phyloP scores from a whole-genome alignment of 768 basidiomycete genomes.

The Rhodotorula paludigena region DNA sequence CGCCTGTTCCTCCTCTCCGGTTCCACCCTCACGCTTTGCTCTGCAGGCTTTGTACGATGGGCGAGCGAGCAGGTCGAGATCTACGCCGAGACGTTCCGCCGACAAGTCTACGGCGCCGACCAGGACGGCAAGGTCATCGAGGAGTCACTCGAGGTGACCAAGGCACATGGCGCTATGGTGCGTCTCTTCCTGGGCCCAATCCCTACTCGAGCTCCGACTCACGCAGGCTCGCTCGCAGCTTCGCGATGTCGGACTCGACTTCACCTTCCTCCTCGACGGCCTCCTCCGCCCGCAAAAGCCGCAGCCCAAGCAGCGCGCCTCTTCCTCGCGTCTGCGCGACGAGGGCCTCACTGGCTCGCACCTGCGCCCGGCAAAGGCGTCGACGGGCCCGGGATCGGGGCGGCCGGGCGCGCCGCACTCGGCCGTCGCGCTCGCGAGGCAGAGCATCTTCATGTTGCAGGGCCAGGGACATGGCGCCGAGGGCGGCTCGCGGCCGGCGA shows the following conservation, averaged over 20 bases:
- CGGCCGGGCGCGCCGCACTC: background rate
- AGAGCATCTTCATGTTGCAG: constrained; percentile 24
- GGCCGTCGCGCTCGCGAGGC: constrained; percentile 30
- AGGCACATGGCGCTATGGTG: constrained; percentile 78
- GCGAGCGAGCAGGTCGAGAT: constrained; percentile 75
- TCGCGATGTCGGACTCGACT: constrained; percentile 89
- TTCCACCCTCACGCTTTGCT: background rate
- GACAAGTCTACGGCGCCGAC: constrained; percentile 81
- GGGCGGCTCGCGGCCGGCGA: background rate
- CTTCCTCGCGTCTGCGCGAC: constrained; percentile 16
- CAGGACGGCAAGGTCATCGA: constrained; percentile 56
- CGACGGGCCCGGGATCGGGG: background rate
- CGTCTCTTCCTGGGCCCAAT: background rate
- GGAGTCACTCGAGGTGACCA: constrained; percentile 71
- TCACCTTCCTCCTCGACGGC: constrained; percentile 76
- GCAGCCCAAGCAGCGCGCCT: background rate
- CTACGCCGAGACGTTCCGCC: constrained; percentile 77
- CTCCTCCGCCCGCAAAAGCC: constrained; percentile 26
- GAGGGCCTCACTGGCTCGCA: constrained; percentile 2
- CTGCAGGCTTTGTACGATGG: constrained; percentile 86
- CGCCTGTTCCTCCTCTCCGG: background rate
- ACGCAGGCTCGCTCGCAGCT: constrained; percentile 56
- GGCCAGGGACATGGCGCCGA: background rate
- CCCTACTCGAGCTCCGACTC: no score
- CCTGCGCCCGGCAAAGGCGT: constrained; percentile 3